Evolutionary conservation across 345 rosid species (phyloP).

Genomic region (Theobroma cacao): DNA sequence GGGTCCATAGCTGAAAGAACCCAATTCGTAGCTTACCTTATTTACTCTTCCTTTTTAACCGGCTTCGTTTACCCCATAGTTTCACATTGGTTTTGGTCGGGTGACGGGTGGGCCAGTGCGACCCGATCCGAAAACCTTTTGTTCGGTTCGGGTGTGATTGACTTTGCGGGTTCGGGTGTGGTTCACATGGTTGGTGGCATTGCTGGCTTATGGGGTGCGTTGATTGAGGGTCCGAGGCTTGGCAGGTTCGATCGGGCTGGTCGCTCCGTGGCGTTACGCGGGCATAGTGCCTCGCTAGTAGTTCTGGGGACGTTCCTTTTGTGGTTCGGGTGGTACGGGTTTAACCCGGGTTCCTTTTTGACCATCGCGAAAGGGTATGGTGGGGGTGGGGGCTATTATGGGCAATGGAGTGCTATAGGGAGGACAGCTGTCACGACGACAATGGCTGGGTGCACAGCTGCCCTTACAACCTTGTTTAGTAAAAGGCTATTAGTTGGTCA

Average conservation of each 20-base stretch:
- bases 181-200: conserved; percentile 87
- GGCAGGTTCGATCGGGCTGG: conserved; percentile 57
- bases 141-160: conserved; percentile 58
- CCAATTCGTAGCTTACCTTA: conserved; percentile 72
- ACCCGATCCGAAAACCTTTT: conserved; percentile 25
- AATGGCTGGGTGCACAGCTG: conserved; percentile 75
- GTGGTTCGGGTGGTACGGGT: conserved; percentile 92
- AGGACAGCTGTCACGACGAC: conserved; percentile 83
- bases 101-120: conserved; percentile 70
- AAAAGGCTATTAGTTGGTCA: conserved; percentile 67
- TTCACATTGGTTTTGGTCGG: conserved; percentile 83
- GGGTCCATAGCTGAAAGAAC: conserved; percentile 84
- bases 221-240: conserved; percentile 69
- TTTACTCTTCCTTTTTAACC: conserved; percentile 64
- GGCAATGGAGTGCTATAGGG: conserved; percentile 84
- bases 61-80: conserved; percentile 70
- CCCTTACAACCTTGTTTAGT: conserved; percentile 68
- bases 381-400: conserved; percentile 36
- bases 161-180: conserved; percentile 83
- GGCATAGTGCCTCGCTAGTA: conserved; percentile 67
- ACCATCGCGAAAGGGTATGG: conserved; percentile 41
- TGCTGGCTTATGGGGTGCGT: conserved; percentile 75
- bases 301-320: conserved; percentile 71
- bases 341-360: conserved; percentile 66
- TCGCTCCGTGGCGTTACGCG: conserved; percentile 49